These are phyloP conservation scores for Backusella tuberculispora DNA, from an alignment of 192 early-diverging fungal genomes.

Conservation along the genomic window DNA sequence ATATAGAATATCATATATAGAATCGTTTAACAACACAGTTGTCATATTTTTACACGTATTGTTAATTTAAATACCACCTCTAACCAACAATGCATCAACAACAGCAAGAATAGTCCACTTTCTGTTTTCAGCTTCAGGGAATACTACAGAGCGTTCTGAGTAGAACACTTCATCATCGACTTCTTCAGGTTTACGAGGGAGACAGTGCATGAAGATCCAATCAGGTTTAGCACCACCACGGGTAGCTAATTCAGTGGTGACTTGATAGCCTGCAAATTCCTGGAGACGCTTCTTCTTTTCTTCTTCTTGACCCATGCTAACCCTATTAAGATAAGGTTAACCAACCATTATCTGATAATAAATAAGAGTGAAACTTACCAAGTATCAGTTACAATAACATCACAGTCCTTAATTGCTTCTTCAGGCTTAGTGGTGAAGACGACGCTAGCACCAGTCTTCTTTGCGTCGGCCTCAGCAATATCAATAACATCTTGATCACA, in stretches of 20 bases:
- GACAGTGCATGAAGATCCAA: constrained; percentile 99
- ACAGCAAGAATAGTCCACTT: constrained; percentile 97
- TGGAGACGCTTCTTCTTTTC: constrained; percentile 84
- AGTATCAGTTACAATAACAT: constrained; percentile 96
- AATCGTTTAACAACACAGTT: constrained; percentile 11
- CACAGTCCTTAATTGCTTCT: constrained; percentile 78
- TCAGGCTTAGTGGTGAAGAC: constrained; percentile 69
- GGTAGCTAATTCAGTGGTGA: constrained; percentile 85
- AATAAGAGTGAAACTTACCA: constrained; percentile 60
- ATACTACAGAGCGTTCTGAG: constrained; percentile 88
- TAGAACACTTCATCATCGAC: constrained; percentile 98
- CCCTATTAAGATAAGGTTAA: constrained; percentile 42
- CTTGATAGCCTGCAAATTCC: constrained; percentile 88
- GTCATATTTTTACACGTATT: constrained; percentile 3
- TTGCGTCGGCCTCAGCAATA: constrained; percentile 67
- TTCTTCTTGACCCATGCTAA: constrained; percentile 96
- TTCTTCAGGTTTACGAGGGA: constrained; percentile 96
- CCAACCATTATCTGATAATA: background rate
- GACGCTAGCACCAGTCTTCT: constrained; percentile 51
- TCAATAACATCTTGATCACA: constrained; percentile 71
- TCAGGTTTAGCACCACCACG: constrained; percentile 77
- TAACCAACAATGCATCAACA: constrained; percentile 66
- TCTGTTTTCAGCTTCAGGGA: constrained; percentile 97
- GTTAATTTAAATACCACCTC: constrained; percentile 51
- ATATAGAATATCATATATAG: constrained; percentile 7